phyloP scores from a whole-genome alignment of 1,284 basidiomycete genomes.

The Kwoniella shivajii region DNA sequence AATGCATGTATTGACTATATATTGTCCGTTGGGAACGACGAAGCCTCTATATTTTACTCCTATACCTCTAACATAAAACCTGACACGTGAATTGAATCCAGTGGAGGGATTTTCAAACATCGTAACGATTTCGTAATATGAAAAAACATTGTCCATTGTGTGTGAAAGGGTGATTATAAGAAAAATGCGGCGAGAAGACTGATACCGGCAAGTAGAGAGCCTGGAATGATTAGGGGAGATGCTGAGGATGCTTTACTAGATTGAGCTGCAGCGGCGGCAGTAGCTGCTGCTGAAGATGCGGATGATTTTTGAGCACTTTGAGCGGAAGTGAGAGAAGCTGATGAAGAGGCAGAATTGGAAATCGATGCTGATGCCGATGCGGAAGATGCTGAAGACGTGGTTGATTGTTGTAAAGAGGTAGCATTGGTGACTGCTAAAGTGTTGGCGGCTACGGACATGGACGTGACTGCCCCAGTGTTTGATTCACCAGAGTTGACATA shows the following conservation, averaged over 20 bases:
- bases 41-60: too few species aligned
- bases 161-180: too few species aligned
- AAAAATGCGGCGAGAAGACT: conserved; percentile 9
- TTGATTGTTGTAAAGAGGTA: conserved; percentile 18
- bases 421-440: conserved; percentile 9
- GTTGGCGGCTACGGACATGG: conserved; percentile 30
- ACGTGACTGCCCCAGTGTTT: conserved; percentile 32
- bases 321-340: conserved; percentile 3
- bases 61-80: too few species aligned
- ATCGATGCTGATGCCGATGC: conserved; percentile 1
- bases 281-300: not conserved
- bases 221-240: conserved; percentile 1
- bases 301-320: not conserved
- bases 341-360: not conserved
- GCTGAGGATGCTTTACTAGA: conserved; percentile 2
- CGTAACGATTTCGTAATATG: too few species aligned
- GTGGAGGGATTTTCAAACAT: too few species aligned
- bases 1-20: too few species aligned
- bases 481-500: conserved; percentile 43
- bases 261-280: not conserved
- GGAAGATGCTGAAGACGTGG: conserved; percentile 4
- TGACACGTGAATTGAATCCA: too few species aligned
- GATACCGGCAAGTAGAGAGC: conserved; percentile 4
- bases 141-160: too few species aligned
- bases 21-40: too few species aligned